Evolutionary conservation across 768 basidiomycete species (phyloP).

Genomic region (Boletus speciosus): DNA sequence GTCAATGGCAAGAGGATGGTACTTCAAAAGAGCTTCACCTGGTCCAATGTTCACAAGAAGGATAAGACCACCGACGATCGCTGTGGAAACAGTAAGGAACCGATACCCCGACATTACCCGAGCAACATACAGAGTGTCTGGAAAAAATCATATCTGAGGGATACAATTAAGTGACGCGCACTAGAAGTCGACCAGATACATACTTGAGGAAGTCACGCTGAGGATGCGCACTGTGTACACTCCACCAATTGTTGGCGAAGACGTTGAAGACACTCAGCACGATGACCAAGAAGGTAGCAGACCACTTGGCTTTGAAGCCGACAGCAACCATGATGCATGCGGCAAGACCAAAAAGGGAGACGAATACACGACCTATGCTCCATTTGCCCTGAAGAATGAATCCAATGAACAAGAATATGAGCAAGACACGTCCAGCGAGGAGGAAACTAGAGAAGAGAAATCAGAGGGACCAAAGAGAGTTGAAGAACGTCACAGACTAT

Average conservation of each 20-base stretch:
- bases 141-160: slow-evolving; percentile 92
- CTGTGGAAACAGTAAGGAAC: slow-evolving; percentile 29
- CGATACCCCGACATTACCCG: neutral
- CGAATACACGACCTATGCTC: slow-evolving; percentile 80
- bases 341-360: slow-evolving; percentile 85
- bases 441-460: slow-evolving; percentile 66
- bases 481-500: slow-evolving; percentile 62
- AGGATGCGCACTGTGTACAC: slow-evolving; percentile 85
- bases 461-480: neutral
- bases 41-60: slow-evolving; percentile 98
- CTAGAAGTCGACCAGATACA: slow-evolving; percentile 25
- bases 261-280: slow-evolving; percentile 94
- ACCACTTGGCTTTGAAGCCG: slow-evolving; percentile 99
- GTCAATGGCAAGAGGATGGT: neutral
- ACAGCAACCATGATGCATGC: slow-evolving; percentile 96
- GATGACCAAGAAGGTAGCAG: slow-evolving; percentile 91
- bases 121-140: slow-evolving; percentile 74
- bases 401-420: slow-evolving; percentile 98
- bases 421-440: slow-evolving; percentile 91
- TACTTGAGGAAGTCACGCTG: slow-evolving; percentile 98
- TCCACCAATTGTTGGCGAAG: slow-evolving; percentile 99
- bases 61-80: slow-evolving; percentile 96
- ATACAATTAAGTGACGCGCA: slow-evolving; percentile 21
- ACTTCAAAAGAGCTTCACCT: slow-evolving; percentile 42
- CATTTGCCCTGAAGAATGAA: slow-evolving; percentile 94